Base-by-base conservation (phyloP, 2,329 filamentous ascomycete species). In the Nemania serpens region DNA sequence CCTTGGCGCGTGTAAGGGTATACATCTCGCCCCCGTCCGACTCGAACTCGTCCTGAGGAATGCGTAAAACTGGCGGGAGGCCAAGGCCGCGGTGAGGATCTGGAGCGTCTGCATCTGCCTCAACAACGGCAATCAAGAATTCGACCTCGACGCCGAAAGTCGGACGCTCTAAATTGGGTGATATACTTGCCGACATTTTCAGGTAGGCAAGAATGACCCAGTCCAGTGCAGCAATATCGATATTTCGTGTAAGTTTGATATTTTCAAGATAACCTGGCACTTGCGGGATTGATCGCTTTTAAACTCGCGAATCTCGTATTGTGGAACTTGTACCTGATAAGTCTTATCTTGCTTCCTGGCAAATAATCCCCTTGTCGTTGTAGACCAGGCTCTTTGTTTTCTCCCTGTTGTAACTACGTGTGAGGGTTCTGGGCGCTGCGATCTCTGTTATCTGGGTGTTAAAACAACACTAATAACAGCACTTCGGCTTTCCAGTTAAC, bases 141-240 rank as follows among this genome's bases (percentile, higher is more conserved):
- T 61, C 58, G 3, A 61, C 11, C 36, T 61, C 58, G 10, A 61
- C 58, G 0, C 58, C 58, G 15, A 61, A 61, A 0, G 58, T 61
- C 4, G 42, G 52, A 6, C 17, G 41, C 15, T 17, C 34, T 36
- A 36, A 25, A 10, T 41, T 41, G 36, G 12, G 20, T 1, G 18
- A 15, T 10, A 7, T 42, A 29, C 6, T 17, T 43, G n/a, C 13
- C 2, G 41, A 43, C 47, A 55, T 60, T 34, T 29, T 17, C 3
- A 37, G 25, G 7, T 29, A 29, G 25, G 7, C 25, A 7, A 29
- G 7, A 29, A 39, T 39, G 36, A n/a, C 15, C 11, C 4, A 39
- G 36, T 12, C 11, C 11, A 5, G 36, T 12, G 4, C 4, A 13
- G 4, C 11, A n/a, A 39, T 39, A 4, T 39, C 11, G 15, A 13